Evolutionary conservation across 2,329 filamentous ascomycete genomes (phyloP).

Genomic region (Diaporthe batatas): DNA sequence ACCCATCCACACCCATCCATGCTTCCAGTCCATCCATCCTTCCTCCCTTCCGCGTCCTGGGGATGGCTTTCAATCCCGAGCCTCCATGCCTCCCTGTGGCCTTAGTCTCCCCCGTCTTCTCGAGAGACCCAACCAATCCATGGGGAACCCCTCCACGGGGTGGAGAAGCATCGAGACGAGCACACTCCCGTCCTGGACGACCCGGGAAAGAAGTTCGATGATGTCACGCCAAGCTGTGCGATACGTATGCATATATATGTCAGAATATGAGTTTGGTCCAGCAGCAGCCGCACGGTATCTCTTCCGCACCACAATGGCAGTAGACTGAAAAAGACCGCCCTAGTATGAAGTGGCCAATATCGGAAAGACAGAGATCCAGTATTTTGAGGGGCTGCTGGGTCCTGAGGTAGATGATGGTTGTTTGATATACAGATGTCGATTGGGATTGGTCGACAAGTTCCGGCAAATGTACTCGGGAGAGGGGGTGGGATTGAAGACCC

Average conservation of each 20-base stretch:
- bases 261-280: constrained; percentile 21
- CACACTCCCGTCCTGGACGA: background rate
- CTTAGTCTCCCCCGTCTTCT: background rate
- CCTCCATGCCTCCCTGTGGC: too few relatives aligned
- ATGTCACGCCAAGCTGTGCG: background rate
- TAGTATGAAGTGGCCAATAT: too few relatives aligned
- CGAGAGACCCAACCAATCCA: background rate
- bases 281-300: background rate
- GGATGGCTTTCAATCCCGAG: background rate
- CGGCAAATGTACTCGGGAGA: constrained; percentile 1
- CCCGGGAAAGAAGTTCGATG: background rate
- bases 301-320: background rate
- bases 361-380: background rate
- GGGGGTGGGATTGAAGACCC: background rate
- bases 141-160: background rate
- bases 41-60: background rate
- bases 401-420: background rate
- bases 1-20: background rate
- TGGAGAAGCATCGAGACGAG: background rate
- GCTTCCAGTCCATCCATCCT: background rate
- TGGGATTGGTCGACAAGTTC: constrained; percentile 10
- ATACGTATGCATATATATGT: constrained; percentile 18
- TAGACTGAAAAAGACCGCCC: background rate
- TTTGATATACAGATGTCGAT: constrained; percentile 38
- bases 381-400: constrained; percentile 24